phyloP scores from a whole-genome alignment of 495 filamentous ascomycete genomes.

The Aspergillus heteromorphus region DNA sequence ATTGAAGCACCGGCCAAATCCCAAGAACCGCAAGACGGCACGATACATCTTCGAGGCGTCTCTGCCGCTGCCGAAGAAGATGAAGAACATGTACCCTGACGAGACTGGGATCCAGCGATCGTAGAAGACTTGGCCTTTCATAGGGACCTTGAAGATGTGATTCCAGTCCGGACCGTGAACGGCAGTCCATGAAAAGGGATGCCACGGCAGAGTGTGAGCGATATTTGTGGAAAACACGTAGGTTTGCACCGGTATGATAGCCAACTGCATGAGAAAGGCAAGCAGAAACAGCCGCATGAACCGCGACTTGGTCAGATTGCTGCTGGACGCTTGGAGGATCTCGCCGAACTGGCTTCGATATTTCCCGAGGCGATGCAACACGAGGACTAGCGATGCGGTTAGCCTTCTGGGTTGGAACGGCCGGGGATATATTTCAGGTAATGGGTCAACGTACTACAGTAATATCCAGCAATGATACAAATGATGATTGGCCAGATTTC shows the following conservation, averaged over 20 bases:
- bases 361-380: constrained; percentile 60
- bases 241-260: constrained; percentile 58
- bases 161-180: constrained; percentile 55
- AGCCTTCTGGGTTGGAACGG: background rate
- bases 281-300: constrained; percentile 77
- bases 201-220: constrained; percentile 24
- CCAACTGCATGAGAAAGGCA: constrained; percentile 58
- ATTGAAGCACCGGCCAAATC: constrained; percentile 24
- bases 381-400: constrained; percentile 39
- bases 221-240: constrained; percentile 58
- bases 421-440: no score
- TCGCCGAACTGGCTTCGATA: constrained; percentile 58
- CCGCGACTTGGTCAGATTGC: constrained; percentile 56
- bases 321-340: constrained; percentile 53
- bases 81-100: constrained; percentile 57
- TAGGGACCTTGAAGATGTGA: constrained; percentile 57
- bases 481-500: constrained; percentile 64
- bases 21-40: constrained; percentile 26
- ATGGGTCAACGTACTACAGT: constrained; percentile 54
- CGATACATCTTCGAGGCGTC: constrained; percentile 75
- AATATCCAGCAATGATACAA: constrained; percentile 56
- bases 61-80: constrained; percentile 74
- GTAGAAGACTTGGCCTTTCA: constrained; percentile 47
- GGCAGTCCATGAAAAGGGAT: constrained; percentile 48
- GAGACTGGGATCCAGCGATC: constrained; percentile 65